Conservation (phyloP, 1,284 basidiomycete species). For the Somion occarium region DNA sequence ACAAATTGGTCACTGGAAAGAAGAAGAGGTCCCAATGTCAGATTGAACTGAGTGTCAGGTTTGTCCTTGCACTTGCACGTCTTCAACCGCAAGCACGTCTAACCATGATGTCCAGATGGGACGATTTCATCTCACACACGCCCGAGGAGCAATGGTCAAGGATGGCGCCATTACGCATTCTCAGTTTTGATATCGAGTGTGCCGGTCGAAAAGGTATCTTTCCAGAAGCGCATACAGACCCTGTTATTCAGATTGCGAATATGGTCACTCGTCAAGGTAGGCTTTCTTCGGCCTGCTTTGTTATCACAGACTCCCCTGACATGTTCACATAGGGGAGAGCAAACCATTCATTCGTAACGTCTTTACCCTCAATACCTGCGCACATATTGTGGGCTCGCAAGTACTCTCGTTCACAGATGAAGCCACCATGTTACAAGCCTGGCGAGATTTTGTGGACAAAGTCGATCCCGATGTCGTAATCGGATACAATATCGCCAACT, state of each 20-base stretch:
- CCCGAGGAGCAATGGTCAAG: slow-evolving; percentile 89
- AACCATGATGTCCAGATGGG: slow-evolving; percentile 65
- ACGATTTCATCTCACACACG: slow-evolving; percentile 81
- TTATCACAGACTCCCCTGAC: slow-evolving; percentile 3
- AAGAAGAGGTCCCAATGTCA: slow-evolving; percentile 80
- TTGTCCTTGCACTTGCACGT: slow-evolving; percentile 21
- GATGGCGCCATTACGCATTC: slow-evolving; percentile 85
- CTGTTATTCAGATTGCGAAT: slow-evolving; percentile 95
- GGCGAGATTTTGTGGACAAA: slow-evolving; percentile 82
- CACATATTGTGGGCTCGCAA: slow-evolving; percentile 92
- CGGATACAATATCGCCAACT: slow-evolving; percentile 89
- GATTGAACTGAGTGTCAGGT: slow-evolving; percentile 79
- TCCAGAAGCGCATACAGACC: slow-evolving; percentile 83
- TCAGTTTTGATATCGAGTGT: slow-evolving; percentile 97
- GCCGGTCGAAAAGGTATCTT: slow-evolving; percentile 95
- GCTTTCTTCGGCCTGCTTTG: slow-evolving; percentile 31
- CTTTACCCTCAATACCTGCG: slow-evolving; percentile 92
- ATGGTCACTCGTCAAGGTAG: slow-evolving; percentile 98
- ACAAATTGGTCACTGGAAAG: slow-evolving; percentile 52
- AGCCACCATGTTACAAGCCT: slow-evolving; percentile 63
- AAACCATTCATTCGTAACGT: slow-evolving; percentile 93
- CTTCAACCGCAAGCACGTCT: neutral
- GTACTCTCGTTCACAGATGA: slow-evolving; percentile 86
- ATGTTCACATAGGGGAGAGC: slow-evolving; percentile 70
- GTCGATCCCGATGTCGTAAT: slow-evolving; percentile 93